Conservation (phyloP, 345 rosid genomes). For the Erysimum cheiranthoides region DNA sequence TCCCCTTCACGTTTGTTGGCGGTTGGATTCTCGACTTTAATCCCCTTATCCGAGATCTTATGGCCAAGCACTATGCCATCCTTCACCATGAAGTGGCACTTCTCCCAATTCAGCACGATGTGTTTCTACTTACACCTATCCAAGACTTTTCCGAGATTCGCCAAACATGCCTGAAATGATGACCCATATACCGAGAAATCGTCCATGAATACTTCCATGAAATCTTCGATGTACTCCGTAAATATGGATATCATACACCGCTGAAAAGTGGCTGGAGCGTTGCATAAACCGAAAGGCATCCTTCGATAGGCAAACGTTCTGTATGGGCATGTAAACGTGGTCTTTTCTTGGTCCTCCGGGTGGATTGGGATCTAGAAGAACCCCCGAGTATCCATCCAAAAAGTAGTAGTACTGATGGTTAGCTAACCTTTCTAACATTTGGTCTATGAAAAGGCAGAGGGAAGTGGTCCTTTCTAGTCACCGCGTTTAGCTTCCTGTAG, state of each 20-base stretch:
- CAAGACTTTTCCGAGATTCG: background rate
- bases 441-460: no score
- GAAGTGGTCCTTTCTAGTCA: no score
- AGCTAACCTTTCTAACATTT: no score
- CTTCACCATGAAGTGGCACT: background rate
- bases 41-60: background rate
- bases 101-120: background rate
- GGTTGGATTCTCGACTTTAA: background rate
- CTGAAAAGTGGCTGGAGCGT: background rate
- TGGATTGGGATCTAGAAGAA: no score
- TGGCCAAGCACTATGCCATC: no score
- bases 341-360: no score
- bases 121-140: background rate
- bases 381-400: no score
- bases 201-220: background rate
- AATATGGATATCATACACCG: background rate
- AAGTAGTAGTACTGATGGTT: no score
- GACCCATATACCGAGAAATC: background rate
- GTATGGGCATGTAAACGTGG: no score
- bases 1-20: rapidly evolving
- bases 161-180: background rate
- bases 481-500: no score
- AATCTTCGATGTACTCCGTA: background rate
- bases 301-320: no score
- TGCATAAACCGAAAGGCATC: background rate